Base-by-base conservation (phyloP, 2,329 filamentous ascomycete genomes). In the Xylaria sp. region DNA sequence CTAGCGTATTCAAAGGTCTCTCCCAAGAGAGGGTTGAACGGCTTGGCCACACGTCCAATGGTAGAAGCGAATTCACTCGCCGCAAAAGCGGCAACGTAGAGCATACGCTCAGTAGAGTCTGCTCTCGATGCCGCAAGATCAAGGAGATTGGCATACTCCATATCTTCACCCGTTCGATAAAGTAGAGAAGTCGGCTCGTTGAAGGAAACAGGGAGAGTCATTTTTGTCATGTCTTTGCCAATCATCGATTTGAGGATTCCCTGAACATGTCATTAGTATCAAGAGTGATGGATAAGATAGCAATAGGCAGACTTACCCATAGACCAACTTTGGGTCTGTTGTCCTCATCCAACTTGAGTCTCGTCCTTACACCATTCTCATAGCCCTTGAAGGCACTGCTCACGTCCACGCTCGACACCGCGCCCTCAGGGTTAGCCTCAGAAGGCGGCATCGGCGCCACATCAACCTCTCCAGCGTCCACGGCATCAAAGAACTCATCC, bases 151-250 rank as follows among this genome's bases (percentile, higher is more conserved):
- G 90, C 90, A 71, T 99, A 99, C 75, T 99, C 94, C 90, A 99
- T 93, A 71, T 99, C 94, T 76, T 99, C 94, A 4, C 91, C 91
- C 49, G 95, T 93, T 72, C 94, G 90, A 74, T 97, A 94, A 7
- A 99, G 82, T 10, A 99, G 79, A 4, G 94, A 97, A 0, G 94
- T 99, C 0, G 94, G 94, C 75, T 99, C 94, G 76, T 99, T 99
- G 79, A 99, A 97, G 0, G 94, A 96, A 1, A 99, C 94, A 0
- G 94, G 94, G 18, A 99, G 79, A 0, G 94, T 97, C 93, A 99
- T 99, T 79, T 95, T 97, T 44, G 94, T 97, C 94, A 99, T 97
- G 72, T 99, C 94, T 74, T 99, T 97, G 64, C 94, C 94, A 75
- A 99, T 96, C 94, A 99, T 97, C 19, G 93, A 97, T 78, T 97